Evolutionary conservation across 116 monocot genomes (phyloP).

Genomic region (Cymodocea nodosa): DNA sequence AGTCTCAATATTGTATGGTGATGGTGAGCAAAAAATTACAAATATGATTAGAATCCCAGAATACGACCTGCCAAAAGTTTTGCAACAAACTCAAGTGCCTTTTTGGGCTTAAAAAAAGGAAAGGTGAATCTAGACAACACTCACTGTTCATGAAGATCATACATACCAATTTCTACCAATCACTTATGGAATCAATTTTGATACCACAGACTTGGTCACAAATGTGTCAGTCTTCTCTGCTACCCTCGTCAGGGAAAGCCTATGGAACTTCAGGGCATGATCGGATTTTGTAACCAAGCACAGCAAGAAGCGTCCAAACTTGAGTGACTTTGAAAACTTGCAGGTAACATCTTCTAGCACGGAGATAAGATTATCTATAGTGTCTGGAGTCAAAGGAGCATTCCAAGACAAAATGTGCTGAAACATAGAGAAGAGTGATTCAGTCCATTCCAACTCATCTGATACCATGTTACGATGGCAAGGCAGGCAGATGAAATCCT

Average conservation of each 20-base stretch:
- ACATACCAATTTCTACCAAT: not conserved
- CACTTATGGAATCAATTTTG: slow-evolving; percentile 20
- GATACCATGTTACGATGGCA: slow-evolving; percentile 37
- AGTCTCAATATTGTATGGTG: too few species aligned
- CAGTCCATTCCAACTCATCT: slow-evolving; percentile 53
- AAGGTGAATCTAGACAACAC: too few species aligned
- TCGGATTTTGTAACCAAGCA: slow-evolving; percentile 48
- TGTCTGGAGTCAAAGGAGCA: slow-evolving; percentile 53
- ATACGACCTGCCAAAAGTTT: too few species aligned
- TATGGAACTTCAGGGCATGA: slow-evolving; percentile 17
- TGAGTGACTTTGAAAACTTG: slow-evolving; percentile 45
- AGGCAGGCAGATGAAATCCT: slow-evolving; percentile 32
- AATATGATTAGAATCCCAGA: too few species aligned
- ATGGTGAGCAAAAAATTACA: too few species aligned
- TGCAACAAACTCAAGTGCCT: too few species aligned
- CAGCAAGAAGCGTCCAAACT: slow-evolving; percentile 75
- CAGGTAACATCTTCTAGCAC: slow-evolving; percentile 21
- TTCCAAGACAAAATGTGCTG: slow-evolving; percentile 48
- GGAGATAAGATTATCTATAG: slow-evolving; percentile 28
- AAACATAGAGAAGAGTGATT: slow-evolving; percentile 50
- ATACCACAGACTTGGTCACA: slow-evolving; percentile 61
- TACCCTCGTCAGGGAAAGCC: slow-evolving; percentile 28
- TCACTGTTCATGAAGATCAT: too few species aligned
- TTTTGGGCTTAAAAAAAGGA: too few species aligned
- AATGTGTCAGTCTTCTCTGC: slow-evolving; percentile 66